Conservation (phyloP, 1,284 basidiomycete species). For the Phylloporus sp. region DNA sequence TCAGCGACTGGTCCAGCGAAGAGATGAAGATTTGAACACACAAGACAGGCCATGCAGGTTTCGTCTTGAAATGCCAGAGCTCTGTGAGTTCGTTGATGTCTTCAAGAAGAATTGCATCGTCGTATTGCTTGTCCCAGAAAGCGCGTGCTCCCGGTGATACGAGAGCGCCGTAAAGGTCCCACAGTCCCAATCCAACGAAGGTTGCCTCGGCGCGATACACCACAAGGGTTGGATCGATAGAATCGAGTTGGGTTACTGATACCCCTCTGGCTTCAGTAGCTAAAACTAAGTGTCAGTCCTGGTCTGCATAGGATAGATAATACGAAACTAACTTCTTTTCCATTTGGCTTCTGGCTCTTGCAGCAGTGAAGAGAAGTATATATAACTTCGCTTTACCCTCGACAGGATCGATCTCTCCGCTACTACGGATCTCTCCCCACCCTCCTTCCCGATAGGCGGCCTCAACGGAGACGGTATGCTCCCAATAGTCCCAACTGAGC, state of each 20-base stretch:
- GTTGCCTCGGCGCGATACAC: slow-evolving; percentile 98
- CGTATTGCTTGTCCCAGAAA: slow-evolving; percentile 91
- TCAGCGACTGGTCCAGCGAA: slow-evolving; percentile 6
- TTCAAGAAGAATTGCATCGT: slow-evolving; percentile 84
- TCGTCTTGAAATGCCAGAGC: slow-evolving; percentile 89
- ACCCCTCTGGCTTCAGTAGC: slow-evolving; percentile 89
- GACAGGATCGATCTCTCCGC: slow-evolving; percentile 82
- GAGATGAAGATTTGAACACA: slow-evolving; percentile 45
- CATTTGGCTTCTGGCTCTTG: slow-evolving; percentile 99
- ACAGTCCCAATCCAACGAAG: slow-evolving; percentile 94
- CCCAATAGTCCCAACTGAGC: slow-evolving; percentile 37
- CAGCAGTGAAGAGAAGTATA: slow-evolving; percentile 95
- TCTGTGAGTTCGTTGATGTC: slow-evolving; percentile 93
- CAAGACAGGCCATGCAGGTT: slow-evolving; percentile 91
- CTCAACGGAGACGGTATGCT: slow-evolving; percentile 40
- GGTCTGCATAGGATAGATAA: not conserved
- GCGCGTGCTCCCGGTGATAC: slow-evolving; percentile 81
- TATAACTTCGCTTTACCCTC: slow-evolving; percentile 91
- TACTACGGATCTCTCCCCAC: slow-evolving; percentile 60
- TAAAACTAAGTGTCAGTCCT: slow-evolving; percentile 31
- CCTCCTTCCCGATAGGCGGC: slow-evolving; percentile 37
- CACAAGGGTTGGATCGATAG: slow-evolving; percentile 95
- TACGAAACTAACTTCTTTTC: slow-evolving; percentile 68
- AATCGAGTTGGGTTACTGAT: slow-evolving; percentile 94
- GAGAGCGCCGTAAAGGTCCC: slow-evolving; percentile 94